phyloP scores from a whole-genome alignment of 352 stramenopile species.

The Phytophthora multivora region DNA sequence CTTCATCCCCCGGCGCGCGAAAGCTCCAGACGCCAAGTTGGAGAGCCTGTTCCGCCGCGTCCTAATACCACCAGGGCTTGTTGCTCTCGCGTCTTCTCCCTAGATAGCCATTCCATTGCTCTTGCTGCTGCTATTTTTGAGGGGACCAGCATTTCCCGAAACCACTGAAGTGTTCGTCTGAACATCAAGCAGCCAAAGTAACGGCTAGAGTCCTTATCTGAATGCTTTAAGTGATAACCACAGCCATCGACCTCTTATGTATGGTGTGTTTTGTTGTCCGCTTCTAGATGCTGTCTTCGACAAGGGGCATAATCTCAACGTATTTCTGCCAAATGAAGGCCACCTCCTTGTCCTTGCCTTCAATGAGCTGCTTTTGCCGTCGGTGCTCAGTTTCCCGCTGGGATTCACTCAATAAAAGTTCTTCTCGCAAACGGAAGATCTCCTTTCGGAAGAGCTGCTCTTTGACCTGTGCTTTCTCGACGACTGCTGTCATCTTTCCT shows the following conservation, averaged over 20 bases:
- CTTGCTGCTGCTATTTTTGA: constrained; percentile 34
- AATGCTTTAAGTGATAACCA: background rate
- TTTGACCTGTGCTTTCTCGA: constrained; percentile 52
- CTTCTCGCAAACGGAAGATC: constrained; percentile 59
- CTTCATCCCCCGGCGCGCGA: constrained; percentile 48
- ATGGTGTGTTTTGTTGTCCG: background rate
- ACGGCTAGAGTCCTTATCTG: constrained; percentile 19
- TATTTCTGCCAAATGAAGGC: constrained; percentile 80
- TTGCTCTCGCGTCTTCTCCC: constrained; percentile 21
- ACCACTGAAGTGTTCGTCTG: constrained; percentile 19
- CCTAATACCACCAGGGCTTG: constrained; percentile 13
- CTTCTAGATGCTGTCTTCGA: constrained; percentile 1
- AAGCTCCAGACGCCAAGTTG: constrained; percentile 21
- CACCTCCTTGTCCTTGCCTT: constrained; percentile 67
- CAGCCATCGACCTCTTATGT: too few species aligned
- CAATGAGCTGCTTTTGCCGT: constrained; percentile 51
- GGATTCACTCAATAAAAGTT: constrained; percentile 63
- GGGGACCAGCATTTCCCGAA: constrained; percentile 14
- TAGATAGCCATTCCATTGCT: constrained; percentile 21
- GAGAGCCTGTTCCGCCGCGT: constrained; percentile 19
- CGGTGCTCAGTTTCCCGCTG: constrained; percentile 57
- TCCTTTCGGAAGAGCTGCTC: constrained; percentile 56
- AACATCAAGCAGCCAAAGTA: background rate
- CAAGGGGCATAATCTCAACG: constrained; percentile 41
- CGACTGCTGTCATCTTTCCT: constrained; percentile 7